phyloP scores from a whole-genome alignment of 306 rosid species.

The Ceratonia siliqua region DNA sequence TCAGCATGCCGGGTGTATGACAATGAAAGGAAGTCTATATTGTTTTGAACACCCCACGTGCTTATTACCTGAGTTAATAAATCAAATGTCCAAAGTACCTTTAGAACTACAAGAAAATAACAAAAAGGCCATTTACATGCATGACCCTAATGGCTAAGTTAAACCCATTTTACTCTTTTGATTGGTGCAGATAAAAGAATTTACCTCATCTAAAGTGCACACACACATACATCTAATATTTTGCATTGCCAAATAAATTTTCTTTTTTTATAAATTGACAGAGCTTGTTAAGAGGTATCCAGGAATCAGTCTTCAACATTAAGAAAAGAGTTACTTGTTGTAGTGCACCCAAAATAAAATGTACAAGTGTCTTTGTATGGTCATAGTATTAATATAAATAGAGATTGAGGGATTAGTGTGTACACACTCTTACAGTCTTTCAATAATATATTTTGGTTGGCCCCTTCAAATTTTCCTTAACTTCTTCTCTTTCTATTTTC shows the following conservation, averaged over 20 bases:
- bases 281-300: not conserved
- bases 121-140: constrained; percentile 8
- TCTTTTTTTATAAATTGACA: not conserved
- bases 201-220: not conserved
- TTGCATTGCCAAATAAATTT: constrained; percentile 13
- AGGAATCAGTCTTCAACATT: not conserved
- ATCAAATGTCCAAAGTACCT: constrained; percentile 14
- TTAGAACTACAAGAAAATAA: constrained; percentile 29
- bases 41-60: constrained; percentile 85
- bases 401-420: too few species aligned
- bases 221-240: constrained; percentile 19
- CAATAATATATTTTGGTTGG: too few species aligned
- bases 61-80: constrained; percentile 64
- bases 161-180: constrained; percentile 1
- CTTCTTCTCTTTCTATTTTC: too few species aligned
- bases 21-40: constrained; percentile 77
- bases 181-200: constrained; percentile 1
- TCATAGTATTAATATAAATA: too few species aligned
- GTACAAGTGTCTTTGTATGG: not conserved
- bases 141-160: not conserved
- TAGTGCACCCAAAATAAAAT: not conserved
- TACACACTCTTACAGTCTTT: too few species aligned
- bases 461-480: too few species aligned
- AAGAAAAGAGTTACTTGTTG: not conserved
- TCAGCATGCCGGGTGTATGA: constrained; percentile 78